Conservation (phyloP, 2,329 filamentous ascomycete species). For the Hymenoscyphus repandus region DNA sequence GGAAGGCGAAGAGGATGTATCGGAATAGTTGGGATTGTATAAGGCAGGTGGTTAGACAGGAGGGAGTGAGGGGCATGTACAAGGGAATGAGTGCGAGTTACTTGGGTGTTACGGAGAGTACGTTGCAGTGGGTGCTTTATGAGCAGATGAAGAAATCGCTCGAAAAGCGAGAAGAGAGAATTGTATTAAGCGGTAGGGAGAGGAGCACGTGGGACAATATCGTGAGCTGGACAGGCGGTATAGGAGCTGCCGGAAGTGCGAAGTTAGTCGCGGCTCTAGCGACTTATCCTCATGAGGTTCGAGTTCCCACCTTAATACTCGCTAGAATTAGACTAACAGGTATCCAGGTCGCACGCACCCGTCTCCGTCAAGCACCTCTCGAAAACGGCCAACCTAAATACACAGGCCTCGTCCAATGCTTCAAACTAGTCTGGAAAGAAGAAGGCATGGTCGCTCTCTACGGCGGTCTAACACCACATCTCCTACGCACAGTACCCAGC, state of each 20-base stretch:
- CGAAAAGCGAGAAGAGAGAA: constrained; percentile 54
- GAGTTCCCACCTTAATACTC: constrained; percentile 17
- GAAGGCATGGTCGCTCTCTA: constrained; percentile 84
- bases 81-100: constrained; percentile 89
- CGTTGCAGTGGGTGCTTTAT: constrained; percentile 90
- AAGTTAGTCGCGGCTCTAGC: constrained; percentile 80
- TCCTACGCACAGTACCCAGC: constrained; percentile 85
- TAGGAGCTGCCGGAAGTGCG: constrained; percentile 72
- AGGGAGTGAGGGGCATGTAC: constrained; percentile 79
- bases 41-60: constrained; percentile 71
- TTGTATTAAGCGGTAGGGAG: constrained; percentile 52
- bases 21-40: constrained; percentile 86
- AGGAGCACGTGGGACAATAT: constrained; percentile 69
- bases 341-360: constrained; percentile 68
- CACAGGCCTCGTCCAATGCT: constrained; percentile 82
- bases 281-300: constrained; percentile 88
- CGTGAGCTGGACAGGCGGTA: constrained; percentile 73
- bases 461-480: constrained; percentile 84
- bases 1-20: constrained; percentile 60
- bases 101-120: constrained; percentile 83
- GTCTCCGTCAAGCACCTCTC: constrained; percentile 78
- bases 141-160: constrained; percentile 84
- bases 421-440: constrained; percentile 80
- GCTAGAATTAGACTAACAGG: constrained; percentile 3
- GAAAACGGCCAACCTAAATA: constrained; percentile 73